phyloP scores from a whole-genome alignment of 495 filamentous ascomycete species.

The Neurospora discreta region DNA sequence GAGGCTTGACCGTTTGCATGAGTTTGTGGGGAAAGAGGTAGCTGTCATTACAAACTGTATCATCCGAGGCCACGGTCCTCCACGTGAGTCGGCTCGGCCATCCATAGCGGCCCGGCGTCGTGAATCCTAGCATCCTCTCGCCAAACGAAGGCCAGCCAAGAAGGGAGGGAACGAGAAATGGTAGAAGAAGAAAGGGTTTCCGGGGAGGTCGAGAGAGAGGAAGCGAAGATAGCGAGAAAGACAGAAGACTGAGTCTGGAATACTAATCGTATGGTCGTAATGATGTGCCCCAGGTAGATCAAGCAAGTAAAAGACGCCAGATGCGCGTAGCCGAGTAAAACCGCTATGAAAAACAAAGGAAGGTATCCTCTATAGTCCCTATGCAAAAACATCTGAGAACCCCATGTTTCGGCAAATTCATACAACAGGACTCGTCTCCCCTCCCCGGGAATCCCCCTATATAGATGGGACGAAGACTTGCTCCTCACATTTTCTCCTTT shows the following conservation, averaged over 20 bases:
- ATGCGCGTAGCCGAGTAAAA: constrained; percentile 9
- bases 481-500: background rate
- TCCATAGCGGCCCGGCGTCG: background rate
- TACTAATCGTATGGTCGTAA: constrained; percentile 20
- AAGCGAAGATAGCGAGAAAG: constrained; percentile 1
- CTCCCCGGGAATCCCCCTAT: constrained; percentile 9
- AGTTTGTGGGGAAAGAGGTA: background rate
- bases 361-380: constrained; percentile 23
- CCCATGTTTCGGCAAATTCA: constrained; percentile 19
- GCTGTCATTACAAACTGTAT: background rate
- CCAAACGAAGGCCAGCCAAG: background rate
- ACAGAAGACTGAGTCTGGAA: constrained; percentile 6
- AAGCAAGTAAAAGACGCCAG: constrained; percentile 7
- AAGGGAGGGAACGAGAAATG: constrained; percentile 3
- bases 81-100: background rate
- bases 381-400: constrained; percentile 19
- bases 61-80: background rate
- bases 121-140: background rate
- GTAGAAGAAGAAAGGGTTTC: constrained; percentile 5
- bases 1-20: background rate
- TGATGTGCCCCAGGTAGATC: constrained; percentile 12
- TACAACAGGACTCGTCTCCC: constrained; percentile 13
- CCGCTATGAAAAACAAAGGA: constrained; percentile 15
- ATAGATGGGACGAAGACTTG: constrained; percentile 5
- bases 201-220: background rate